Conservation (phyloP, 2,329 filamentous ascomycete genomes). For the Fusarium bulbicola region DNA sequence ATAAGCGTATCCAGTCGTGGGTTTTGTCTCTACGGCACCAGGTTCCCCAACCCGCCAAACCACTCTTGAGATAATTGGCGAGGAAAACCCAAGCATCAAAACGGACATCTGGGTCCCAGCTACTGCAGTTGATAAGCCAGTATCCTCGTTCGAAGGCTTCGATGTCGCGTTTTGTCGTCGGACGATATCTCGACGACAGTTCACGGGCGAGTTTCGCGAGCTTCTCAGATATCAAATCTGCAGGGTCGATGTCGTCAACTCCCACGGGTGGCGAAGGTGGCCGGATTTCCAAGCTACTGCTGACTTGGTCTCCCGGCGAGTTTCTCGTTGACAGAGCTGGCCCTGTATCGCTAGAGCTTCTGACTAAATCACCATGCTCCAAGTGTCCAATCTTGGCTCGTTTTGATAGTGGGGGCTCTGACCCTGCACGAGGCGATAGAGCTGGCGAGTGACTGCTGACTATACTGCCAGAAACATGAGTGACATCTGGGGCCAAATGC, state of each 20-base stretch:
- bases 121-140: slow-evolving; percentile 72
- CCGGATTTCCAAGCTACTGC: slow-evolving; percentile 58
- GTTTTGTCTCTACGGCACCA: slow-evolving; percentile 60
- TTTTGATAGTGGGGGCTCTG: slow-evolving; percentile 46
- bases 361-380: slow-evolving; percentile 32
- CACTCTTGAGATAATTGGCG: slow-evolving; percentile 65
- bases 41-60: slow-evolving; percentile 73
- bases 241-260: slow-evolving; percentile 53
- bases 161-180: slow-evolving; percentile 45
- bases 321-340: slow-evolving; percentile 24
- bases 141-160: slow-evolving; percentile 77
- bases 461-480: slow-evolving; percentile 48
- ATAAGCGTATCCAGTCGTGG: slow-evolving; percentile 66
- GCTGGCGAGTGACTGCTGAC: slow-evolving; percentile 24
- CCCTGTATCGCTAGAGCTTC: slow-evolving; percentile 46
- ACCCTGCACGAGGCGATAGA: slow-evolving; percentile 40
- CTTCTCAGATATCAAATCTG: slow-evolving; percentile 65
- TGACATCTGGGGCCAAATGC: slow-evolving; percentile 38
- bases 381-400: slow-evolving; percentile 32
- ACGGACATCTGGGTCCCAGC: slow-evolving; percentile 62
- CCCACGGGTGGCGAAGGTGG: slow-evolving; percentile 64
- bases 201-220: slow-evolving; percentile 62
- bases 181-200: slow-evolving; percentile 62
- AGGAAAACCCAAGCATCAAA: slow-evolving; percentile 70
- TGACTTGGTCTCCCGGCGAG: slow-evolving; percentile 30